Conservation (phyloP, 305 asterid species). For the Coffea humblotiana region DNA sequence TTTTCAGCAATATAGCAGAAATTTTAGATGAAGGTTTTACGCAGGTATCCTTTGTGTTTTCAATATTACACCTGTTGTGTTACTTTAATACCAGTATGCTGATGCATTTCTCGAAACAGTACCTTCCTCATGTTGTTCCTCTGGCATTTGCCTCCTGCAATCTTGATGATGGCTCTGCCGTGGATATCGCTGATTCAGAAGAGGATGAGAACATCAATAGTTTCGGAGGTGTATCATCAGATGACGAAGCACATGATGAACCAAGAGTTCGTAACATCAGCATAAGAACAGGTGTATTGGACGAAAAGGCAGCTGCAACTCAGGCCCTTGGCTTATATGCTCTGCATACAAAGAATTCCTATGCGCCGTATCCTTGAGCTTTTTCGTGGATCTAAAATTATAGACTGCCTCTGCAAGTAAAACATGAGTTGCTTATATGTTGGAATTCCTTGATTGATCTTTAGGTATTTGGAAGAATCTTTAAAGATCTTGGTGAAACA, state of each 20-base stretch:
- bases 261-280: conserved; percentile 96
- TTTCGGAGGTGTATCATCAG: conserved; percentile 96
- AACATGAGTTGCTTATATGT: background rate
- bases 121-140: conserved; percentile 93
- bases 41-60: conserved; percentile 55
- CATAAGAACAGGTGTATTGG: conserved; percentile 96
- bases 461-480: conserved; percentile 91
- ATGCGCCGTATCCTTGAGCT: conserved; percentile 83
- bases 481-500: conserved; percentile 81
- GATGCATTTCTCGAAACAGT: conserved; percentile 50
- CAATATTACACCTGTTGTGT: conserved; percentile 13
- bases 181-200: conserved; percentile 90
- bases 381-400: background rate
- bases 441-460: conserved; percentile 49
- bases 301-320: conserved; percentile 99
- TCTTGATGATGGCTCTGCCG: conserved; percentile 99
- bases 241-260: conserved; percentile 97
- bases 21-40: conserved; percentile 82
- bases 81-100: background rate
- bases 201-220: conserved; percentile 74
- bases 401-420: background rate
- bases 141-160: conserved; percentile 89
- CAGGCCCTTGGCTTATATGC: conserved; percentile 98
- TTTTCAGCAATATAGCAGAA: conserved; percentile 95
- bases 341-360: conserved; percentile 76